phyloP scores from a whole-genome alignment of 1,139 yeast genomes.

The Lodderomyces margitis region DNA sequence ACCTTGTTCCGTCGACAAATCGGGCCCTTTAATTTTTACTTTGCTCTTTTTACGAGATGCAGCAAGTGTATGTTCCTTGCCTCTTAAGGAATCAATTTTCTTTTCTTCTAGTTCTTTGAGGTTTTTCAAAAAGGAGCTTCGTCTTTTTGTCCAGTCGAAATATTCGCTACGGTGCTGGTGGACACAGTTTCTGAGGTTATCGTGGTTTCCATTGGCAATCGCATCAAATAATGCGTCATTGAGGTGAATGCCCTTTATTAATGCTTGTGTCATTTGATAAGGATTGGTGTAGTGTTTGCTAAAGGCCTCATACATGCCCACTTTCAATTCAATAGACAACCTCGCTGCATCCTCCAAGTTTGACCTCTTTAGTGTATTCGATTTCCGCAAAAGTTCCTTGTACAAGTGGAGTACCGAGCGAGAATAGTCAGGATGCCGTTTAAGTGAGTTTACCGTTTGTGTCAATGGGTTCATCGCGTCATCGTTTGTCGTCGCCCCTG shows the following conservation, averaged over 20 bases:
- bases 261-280: slow-evolving; percentile 6
- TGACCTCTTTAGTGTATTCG: slow-evolving; percentile 9
- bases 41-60: slow-evolving; percentile 2
- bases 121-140: slow-evolving; percentile 8
- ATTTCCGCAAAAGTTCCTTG: slow-evolving; percentile 20
- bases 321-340: slow-evolving; percentile 1
- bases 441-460: slow-evolving; percentile 1
- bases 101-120: slow-evolving; percentile 5
- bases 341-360: not conserved
- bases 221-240: slow-evolving; percentile 6
- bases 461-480: slow-evolving; percentile 3
- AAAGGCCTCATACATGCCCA: slow-evolving; percentile 13
- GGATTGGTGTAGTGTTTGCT: slow-evolving; percentile 5
- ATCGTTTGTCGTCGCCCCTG: not conserved
- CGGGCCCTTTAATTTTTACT: not conserved
- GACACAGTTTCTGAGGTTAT: slow-evolving; percentile 5
- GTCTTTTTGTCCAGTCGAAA: slow-evolving; percentile 5
- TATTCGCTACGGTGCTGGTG: slow-evolving; percentile 4
- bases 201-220: not conserved
- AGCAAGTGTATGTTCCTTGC: slow-evolving; percentile 7
- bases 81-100: slow-evolving; percentile 8
- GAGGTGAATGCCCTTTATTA: slow-evolving; percentile 14
- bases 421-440: slow-evolving; percentile 6
- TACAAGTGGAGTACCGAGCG: slow-evolving; percentile 17
- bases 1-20: slow-evolving; percentile 6